These are phyloP conservation scores for Fibroporia radiculosa DNA, from an alignment of 768 basidiomycete genomes.

Conservation along the genomic window DNA sequence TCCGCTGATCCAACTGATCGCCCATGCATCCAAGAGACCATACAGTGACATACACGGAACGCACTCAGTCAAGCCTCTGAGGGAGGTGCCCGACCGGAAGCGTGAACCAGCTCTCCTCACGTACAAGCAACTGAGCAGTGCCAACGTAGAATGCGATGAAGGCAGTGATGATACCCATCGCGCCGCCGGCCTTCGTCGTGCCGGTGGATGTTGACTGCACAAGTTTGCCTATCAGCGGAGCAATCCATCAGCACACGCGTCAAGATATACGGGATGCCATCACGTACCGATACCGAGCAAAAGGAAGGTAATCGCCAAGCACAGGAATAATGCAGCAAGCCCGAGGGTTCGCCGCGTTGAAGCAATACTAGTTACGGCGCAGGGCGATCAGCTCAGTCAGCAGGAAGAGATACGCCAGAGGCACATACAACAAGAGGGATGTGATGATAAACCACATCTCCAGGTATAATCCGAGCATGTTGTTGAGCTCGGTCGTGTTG, in stretches of 20 bases:
- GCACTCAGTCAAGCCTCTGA: slow-evolving; percentile 14
- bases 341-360: slow-evolving; percentile 42
- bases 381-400: not conserved
- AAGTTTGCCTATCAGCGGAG: slow-evolving; percentile 14
- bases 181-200: slow-evolving; percentile 34
- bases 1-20: no score
- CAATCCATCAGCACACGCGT: slow-evolving; percentile 1
- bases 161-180: slow-evolving; percentile 38
- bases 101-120: slow-evolving; percentile 30
- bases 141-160: slow-evolving; percentile 40
- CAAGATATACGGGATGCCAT: not conserved
- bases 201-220: slow-evolving; percentile 9
- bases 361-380: slow-evolving; percentile 32
- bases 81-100: slow-evolving; percentile 32
- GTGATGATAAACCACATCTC: slow-evolving; percentile 70
- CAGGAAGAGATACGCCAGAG: not conserved
- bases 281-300: slow-evolving; percentile 34
- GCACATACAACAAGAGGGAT: slow-evolving; percentile 53
- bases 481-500: slow-evolving; percentile 30
- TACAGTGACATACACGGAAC: no score
- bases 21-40: no score
- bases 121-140: slow-evolving; percentile 33
- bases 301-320: slow-evolving; percentile 46
- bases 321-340: slow-evolving; percentile 42
- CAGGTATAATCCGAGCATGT: slow-evolving; percentile 70